phyloP scores from a whole-genome alignment of 2,329 filamentous ascomycete species.

The Alternaria sp. region DNA sequence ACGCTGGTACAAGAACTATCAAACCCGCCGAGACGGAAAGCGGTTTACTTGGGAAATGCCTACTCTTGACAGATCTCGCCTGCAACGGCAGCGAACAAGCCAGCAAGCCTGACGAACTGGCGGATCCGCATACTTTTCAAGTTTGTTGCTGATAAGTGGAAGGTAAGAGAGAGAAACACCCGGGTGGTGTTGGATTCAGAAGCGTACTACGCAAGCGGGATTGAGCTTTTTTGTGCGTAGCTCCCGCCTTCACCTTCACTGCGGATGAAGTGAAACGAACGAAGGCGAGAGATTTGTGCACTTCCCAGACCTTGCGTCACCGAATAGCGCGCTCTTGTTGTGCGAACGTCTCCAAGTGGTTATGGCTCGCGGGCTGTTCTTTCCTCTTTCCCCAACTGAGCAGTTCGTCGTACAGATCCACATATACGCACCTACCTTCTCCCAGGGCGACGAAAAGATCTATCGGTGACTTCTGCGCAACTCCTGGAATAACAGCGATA shows the following conservation, averaged over 20 bases:
- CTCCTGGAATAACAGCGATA: neutral
- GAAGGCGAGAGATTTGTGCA: neutral
- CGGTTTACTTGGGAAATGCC: neutral
- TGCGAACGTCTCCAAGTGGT: neutral
- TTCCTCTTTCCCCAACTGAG: neutral
- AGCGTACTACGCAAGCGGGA: neutral
- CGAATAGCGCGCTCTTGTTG: neutral
- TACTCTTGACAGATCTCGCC: neutral
- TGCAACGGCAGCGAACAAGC: neutral
- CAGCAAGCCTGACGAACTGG: neutral
- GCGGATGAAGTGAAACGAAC: neutral
- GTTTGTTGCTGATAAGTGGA: neutral
- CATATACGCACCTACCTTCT: neutral
- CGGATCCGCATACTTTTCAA: neutral
- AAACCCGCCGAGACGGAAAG: neutral
- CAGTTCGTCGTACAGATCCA: neutral
- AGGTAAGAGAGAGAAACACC: neutral
- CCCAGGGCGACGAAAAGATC: neutral
- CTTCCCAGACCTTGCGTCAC: neutral
- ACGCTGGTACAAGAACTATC: neutral
- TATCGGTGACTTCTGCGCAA: accelerated
- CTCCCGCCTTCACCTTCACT: neutral
- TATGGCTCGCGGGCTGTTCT: neutral
- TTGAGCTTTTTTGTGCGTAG: neutral
- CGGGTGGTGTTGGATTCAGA: neutral